Base-by-base conservation (phyloP, 768 basidiomycete species). In the Flagelloscypha sp. region DNA sequence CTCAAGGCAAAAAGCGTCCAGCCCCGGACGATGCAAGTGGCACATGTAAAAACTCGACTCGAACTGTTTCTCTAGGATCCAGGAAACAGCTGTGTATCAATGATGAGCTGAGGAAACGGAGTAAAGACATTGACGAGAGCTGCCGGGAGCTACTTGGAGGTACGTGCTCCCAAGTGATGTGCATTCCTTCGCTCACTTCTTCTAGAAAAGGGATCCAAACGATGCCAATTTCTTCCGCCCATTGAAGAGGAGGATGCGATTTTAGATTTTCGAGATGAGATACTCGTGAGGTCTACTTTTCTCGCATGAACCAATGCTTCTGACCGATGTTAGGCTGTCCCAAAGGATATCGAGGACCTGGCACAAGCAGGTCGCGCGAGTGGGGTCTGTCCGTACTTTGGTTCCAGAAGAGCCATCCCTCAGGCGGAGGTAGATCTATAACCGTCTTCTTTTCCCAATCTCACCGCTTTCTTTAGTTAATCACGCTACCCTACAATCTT, bases 311-410 rank as follows among this genome's bases (percentile, higher is more conserved):
- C 17, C 6, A 28, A 28, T 19, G 38, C 16, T 23, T 29, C 24
- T 15, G 20, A 38, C 19, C 32, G 17, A 33, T 33, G 6, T 13
- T 13, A 93, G 92, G 86, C 92, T 0, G 68, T 72, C 2, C 86
- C 92, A 0, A 88, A 87, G 53, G 94, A 95, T 44, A 95, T 99
- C 4, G 94, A 98, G 54, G 93, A 97, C 45, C 72, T 98, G 11
- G 85, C 86, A 6, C 55, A 55, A 6, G 61, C 78, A 2, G 95
- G 95, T 2, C 70, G 74, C 34, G 63, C 75, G 32, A 58, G 72
- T 1, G 64, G 78, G 30, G 79, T 75, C 7, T 99, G 94, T 53
- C 88, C 94, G 0, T 99, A 98, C 58, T 99, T 97, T 55, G 89
- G 84, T 3, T 84, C 89, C 6, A 65, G 95, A 27, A 65, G 72